Percentiles rank a stretch among this genome's conserved stretches.
phyloP scores from a whole-genome alignment of 2,329 filamentous ascomycete species.

The Neonectria coccinea region DNA sequence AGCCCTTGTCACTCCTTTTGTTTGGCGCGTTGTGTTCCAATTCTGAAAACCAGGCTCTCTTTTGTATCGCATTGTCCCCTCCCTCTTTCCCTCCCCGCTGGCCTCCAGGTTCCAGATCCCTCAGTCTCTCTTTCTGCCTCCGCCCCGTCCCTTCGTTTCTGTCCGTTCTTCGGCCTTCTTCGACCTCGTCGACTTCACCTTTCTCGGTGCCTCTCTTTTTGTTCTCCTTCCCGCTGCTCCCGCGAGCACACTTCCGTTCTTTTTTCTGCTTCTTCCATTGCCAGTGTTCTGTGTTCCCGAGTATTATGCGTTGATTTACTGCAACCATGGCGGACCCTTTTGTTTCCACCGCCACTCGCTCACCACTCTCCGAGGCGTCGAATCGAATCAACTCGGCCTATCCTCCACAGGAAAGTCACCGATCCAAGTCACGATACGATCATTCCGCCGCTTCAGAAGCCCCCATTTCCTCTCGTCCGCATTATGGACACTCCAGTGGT shows the following conservation, averaged over 20 bases:
- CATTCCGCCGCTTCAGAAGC: slow-evolving; percentile 34
- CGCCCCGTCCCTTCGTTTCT: slow-evolving; percentile 5
- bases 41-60: slow-evolving; percentile 5
- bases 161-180: slow-evolving; percentile 6
- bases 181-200: slow-evolving; percentile 6
- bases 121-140: slow-evolving; percentile 25
- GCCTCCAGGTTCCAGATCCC: slow-evolving; percentile 26
- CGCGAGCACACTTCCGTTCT: slow-evolving; percentile 9
- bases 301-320: slow-evolving; percentile 53
- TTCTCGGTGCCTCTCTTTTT: slow-evolving; percentile 29
- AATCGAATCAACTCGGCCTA: slow-evolving; percentile 60
- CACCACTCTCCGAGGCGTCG: slow-evolving; percentile 61
- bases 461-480: slow-evolving; percentile 31
- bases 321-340: slow-evolving; percentile 49
- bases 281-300: slow-evolving; percentile 30
- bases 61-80: slow-evolving; percentile 25
- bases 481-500: slow-evolving; percentile 31
- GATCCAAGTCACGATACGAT: slow-evolving; percentile 48
- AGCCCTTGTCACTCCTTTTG: slow-evolving; percentile 25
- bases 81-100: slow-evolving; percentile 26
- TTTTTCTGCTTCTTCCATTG: slow-evolving; percentile 27
- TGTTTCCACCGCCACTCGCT: slow-evolving; percentile 48
- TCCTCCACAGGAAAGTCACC: slow-evolving; percentile 43
- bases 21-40: slow-evolving; percentile 25
- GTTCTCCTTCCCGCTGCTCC: slow-evolving; percentile 4